These are phyloP conservation scores for Brassica balearica DNA, from an alignment of 441 rosid genomes.

Conservation along the genomic window DNA sequence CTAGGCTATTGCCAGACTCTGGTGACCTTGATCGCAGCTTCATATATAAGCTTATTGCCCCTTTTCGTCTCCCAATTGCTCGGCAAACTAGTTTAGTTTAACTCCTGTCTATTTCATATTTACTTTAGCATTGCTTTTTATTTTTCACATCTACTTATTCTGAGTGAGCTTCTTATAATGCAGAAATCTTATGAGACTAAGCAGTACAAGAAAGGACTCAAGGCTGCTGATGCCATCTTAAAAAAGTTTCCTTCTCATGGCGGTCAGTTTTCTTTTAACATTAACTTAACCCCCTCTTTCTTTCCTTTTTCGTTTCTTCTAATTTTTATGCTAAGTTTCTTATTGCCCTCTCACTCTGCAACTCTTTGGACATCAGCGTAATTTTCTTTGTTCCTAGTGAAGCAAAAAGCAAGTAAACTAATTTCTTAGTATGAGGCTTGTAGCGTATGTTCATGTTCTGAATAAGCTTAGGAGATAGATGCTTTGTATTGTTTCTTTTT, in stretches of 20 bases:
- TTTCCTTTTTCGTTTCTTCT: background rate
- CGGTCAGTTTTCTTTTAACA: constrained; percentile 47
- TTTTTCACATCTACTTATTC: no score
- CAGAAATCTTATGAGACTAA: constrained; percentile 99
- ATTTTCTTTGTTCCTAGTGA: constrained; percentile 14
- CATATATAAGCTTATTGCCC: no score
- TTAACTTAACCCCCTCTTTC: background rate
- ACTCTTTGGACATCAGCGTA: background rate
- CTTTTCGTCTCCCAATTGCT: no score
- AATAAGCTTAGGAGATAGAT: background rate
- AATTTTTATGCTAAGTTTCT: background rate
- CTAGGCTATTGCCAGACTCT: no score
- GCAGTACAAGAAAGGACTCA: constrained; percentile 97
- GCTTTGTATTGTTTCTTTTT: constrained; percentile 6
- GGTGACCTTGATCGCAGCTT: no score
- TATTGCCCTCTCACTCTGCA: constrained; percentile 7
- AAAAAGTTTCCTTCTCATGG: constrained; percentile 99
- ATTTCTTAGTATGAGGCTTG: background rate
- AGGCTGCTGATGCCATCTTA: constrained; percentile 98
- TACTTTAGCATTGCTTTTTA: no score
- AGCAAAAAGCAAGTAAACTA: background rate
- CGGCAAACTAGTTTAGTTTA: no score
- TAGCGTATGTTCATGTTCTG: constrained; percentile 19
- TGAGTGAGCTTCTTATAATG: constrained; percentile 19
- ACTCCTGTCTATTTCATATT: no score